phyloP scores from a whole-genome alignment of 352 stramenopile species.

The Phytophthora melonis region DNA sequence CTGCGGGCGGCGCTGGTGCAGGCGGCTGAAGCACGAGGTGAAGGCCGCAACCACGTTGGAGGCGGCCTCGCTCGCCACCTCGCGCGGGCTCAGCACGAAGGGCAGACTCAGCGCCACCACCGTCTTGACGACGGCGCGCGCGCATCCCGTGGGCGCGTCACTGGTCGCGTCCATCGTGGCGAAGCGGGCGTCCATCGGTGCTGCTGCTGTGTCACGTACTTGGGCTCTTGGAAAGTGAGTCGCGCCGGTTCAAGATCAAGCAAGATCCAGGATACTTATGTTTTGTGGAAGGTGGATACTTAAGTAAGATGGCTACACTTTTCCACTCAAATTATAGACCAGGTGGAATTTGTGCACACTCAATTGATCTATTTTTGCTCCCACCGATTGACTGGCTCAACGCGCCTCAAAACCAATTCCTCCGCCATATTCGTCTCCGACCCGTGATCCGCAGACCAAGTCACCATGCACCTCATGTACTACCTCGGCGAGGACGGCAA shows the following conservation, averaged over 20 bases:
- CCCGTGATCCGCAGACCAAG: not conserved
- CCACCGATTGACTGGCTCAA: not conserved
- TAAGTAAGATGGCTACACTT: too few relatives aligned
- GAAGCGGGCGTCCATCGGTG: slow-evolving; percentile 41
- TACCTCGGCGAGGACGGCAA: slow-evolving; percentile 97
- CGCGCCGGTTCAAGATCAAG: slow-evolving; percentile 29
- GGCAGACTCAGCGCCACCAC: slow-evolving; percentile 39
- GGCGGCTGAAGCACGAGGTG: slow-evolving; percentile 58
- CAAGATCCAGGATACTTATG: slow-evolving; percentile 26
- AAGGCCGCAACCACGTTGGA: slow-evolving; percentile 35
- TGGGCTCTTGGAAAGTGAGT: slow-evolving; percentile 30
- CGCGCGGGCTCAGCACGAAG: slow-evolving; percentile 37
- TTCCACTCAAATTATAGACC: not conserved
- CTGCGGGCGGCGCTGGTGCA: slow-evolving; percentile 53
- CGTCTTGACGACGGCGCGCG: slow-evolving; percentile 33
- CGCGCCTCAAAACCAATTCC: not conserved
- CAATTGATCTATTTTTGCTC: not conserved
- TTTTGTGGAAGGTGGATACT: slow-evolving; percentile 14
- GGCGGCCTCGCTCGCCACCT: slow-evolving; percentile 47
- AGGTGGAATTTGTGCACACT: not conserved
- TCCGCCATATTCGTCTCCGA: not conserved
- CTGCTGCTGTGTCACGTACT: not conserved
- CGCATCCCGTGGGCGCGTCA: slow-evolving; percentile 25
- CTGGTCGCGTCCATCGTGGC: slow-evolving; percentile 42
- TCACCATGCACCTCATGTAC: slow-evolving; percentile 99